Conservation (phyloP, 176 grass and related monocot genomes). For the Zoysia pacifica region DNA sequence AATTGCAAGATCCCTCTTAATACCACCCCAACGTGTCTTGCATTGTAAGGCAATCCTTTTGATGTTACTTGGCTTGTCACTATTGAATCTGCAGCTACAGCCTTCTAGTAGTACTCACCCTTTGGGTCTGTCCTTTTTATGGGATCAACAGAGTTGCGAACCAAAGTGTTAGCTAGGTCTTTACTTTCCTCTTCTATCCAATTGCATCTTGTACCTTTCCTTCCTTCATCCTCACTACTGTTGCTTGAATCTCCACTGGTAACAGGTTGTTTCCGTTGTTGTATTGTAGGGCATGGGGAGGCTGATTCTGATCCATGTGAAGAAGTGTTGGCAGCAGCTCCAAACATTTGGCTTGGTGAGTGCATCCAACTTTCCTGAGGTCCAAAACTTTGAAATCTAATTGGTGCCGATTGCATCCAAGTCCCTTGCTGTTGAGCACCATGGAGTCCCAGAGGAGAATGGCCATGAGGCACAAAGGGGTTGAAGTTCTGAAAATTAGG, state of each 20-base stretch:
- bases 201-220: background rate
- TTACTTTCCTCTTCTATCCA: background rate
- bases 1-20: background rate
- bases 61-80: background rate
- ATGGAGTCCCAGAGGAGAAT: background rate
- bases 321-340: background rate
- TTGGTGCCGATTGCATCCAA: background rate
- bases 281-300: background rate
- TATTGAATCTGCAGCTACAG: background rate
- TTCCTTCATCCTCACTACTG: background rate
- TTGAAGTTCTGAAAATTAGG: background rate
- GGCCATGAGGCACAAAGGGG: background rate
- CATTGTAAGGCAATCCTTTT: background rate
- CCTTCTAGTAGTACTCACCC: background rate
- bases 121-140: background rate
- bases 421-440: background rate
- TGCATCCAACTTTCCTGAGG: background rate
- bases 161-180: background rate
- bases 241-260: background rate
- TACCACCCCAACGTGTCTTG: background rate
- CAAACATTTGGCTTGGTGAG: background rate
- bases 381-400: background rate
- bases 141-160: background rate
- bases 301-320: background rate
- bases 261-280: background rate